Evolutionary conservation across 2,329 filamentous ascomycete species (phyloP), one percentile per base, ranked within the genome.

Genomic region (Trichoderma harzianum): DNA sequence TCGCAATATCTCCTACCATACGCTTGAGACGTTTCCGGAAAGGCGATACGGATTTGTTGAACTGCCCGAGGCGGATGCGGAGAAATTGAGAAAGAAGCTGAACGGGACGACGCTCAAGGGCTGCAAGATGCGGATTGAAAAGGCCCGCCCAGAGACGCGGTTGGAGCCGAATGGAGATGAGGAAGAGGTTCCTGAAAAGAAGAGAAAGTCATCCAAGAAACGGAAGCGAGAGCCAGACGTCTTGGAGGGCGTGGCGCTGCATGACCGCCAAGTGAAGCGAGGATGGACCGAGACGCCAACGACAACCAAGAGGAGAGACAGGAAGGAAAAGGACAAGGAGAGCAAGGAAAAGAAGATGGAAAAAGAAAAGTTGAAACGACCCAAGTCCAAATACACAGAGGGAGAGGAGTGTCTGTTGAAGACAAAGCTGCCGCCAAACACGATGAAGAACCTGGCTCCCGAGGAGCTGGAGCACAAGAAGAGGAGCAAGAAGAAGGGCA

Each of bases 11-110:
- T 97, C 95, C n/a, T 98, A 92, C 82, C 95, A 98, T 82, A 85
- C 86, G 6, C 83, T 98, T 75, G 89, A 94, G 78, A 95, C 95
- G 0, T 97, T 97, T 74, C 95, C 95, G 16, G 96, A 99, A 75
- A 92, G 90, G 79, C 91, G 89, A 68, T 99, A 94, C 89, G 96
- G 95, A 70, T 99, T 93, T 83, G 86, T 98, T 72, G 94, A 97
- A 61, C 83, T 99, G 47, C 95, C 95, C 0, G 83, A 80, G 3
- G 88, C 89, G 82, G 94, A 97, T 75, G 96, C 95, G 11, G 92
- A 95, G n/a, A 97, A 94, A 81, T 83, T 98, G 69, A 94, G 91
- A 83, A 95, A 92, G 83, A 98, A 96, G 83, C 87, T 98, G 64
- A 93, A 97, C 84, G 95, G 95, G 36, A 89, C 92, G 2, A 92